phyloP scores from a whole-genome alignment of 352 stramenopile species.

The Phytopythium cucurbitacearum region DNA sequence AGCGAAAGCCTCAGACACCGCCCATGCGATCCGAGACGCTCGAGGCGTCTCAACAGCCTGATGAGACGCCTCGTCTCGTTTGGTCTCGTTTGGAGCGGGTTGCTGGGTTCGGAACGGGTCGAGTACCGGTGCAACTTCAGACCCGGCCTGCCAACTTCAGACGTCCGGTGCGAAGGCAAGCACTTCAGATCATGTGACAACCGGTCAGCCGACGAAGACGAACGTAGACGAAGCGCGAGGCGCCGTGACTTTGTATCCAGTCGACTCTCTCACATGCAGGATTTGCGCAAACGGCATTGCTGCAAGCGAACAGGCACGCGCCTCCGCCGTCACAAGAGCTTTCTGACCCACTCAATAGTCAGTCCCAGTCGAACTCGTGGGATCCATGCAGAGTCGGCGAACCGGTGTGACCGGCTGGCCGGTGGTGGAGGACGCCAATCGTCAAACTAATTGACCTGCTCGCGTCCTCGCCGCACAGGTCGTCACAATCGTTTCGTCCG shows the following conservation, averaged over 20 bases:
- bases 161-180: conserved; percentile 4
- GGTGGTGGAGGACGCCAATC: not conserved
- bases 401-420: not conserved
- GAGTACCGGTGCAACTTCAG: not conserved
- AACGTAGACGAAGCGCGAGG: conserved; percentile 4
- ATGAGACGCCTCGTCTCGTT: conserved; percentile 7
- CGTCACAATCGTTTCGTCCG: conserved; percentile 3
- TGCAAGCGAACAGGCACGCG: not conserved
- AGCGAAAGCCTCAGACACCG: too few species aligned
- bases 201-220: conserved; percentile 2
- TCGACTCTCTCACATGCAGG: not conserved
- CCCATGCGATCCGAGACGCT: not conserved
- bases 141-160: not conserved
- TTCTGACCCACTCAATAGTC: not conserved
- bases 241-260: conserved; percentile 4
- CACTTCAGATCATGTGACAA: conserved; percentile 5
- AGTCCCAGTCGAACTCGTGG: too few species aligned
- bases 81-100: not conserved
- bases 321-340: conserved; percentile 2
- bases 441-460: not conserved
- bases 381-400: too few species aligned
- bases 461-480: not conserved
- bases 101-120: not conserved
- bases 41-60: conserved; percentile 5
- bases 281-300: conserved; percentile 7